Conservation (phyloP, 805 yeast genomes). For the Yamadazyma akitaensis region DNA sequence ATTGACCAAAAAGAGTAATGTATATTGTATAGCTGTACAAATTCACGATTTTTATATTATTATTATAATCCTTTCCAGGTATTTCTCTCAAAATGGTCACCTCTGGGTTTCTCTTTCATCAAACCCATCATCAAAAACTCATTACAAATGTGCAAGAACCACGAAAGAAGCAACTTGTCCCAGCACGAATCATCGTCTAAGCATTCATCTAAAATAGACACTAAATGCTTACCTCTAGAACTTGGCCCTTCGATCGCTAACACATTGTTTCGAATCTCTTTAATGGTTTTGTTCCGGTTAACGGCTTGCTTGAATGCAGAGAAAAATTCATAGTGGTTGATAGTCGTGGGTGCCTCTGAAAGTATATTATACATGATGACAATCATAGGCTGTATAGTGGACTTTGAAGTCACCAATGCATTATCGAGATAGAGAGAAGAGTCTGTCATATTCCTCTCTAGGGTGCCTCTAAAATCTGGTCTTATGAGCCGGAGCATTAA, state of each 20-base stretch:
- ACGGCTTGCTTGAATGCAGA: constrained; percentile 55
- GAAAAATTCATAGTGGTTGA: constrained; percentile 68
- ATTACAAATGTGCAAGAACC: constrained; percentile 72
- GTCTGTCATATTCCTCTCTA: constrained; percentile 30
- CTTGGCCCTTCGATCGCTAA: background rate
- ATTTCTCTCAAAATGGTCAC: constrained; percentile 65
- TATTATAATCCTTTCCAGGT: constrained; percentile 61
- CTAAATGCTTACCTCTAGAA: background rate
- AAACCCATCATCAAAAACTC: constrained; percentile 72
- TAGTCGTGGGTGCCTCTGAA: constrained; percentile 71
- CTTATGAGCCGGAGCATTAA: constrained; percentile 36
- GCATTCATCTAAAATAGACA: constrained; percentile 16
- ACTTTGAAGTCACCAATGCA: background rate
- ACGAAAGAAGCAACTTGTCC: constrained; percentile 61
- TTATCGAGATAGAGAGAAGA: constrained; percentile 7
- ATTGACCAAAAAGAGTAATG: constrained; percentile 1
- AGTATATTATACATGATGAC: constrained; percentile 62
- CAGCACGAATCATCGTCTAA: constrained; percentile 43
- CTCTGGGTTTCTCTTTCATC: constrained; percentile 58
- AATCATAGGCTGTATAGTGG: constrained; percentile 40
- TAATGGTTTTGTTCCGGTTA: constrained; percentile 20
- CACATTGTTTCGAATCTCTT: constrained; percentile 13
- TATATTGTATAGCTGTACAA: too few relatives aligned
- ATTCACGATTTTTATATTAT: background rate
- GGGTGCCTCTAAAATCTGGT: constrained; percentile 30